Evolutionary conservation across 2,329 filamentous ascomycete genomes (phyloP).

Genomic region (Chaetomiaceae sp.): DNA sequence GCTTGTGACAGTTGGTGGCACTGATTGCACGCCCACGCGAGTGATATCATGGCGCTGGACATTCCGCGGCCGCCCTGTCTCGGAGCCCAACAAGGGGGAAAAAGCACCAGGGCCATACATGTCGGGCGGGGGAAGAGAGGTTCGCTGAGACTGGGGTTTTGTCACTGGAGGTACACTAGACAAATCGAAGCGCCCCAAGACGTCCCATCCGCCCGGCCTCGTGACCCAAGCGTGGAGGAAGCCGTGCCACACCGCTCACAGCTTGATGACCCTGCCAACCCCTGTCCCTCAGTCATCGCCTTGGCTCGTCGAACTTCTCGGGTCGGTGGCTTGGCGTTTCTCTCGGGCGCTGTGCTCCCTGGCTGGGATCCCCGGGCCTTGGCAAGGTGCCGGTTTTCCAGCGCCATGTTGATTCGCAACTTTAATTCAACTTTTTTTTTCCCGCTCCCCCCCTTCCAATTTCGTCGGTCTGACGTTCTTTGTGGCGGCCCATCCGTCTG

Average conservation of each 20-base stretch:
- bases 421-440: slow-evolving; percentile 19
- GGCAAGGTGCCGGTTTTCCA: slow-evolving; percentile 13
- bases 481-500: slow-evolving; percentile 1
- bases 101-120: neutral
- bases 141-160: slow-evolving; percentile 3
- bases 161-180: slow-evolving; percentile 2
- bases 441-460: no score
- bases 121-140: slow-evolving; percentile 14
- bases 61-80: slow-evolving; percentile 3
- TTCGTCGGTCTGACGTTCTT: slow-evolving; percentile 8
- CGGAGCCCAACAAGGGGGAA: neutral
- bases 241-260: slow-evolving; percentile 22
- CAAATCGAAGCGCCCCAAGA: slow-evolving; percentile 17
- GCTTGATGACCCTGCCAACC: no score
- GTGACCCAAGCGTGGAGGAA: slow-evolving; percentile 16
- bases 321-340: neutral
- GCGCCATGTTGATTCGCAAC: slow-evolving; percentile 8
- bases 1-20: neutral
- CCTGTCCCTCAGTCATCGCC: no score
- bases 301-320: no score
- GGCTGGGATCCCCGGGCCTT: slow-evolving; percentile 14
- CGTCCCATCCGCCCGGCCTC: slow-evolving; percentile 14
- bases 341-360: neutral
- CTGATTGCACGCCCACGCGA: slow-evolving; percentile 16
- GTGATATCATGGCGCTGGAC: slow-evolving; percentile 21